A percentile compares a stretch with the other conserved stretches of the same genome.
These are phyloP conservation scores for Penicillium sp. DNA, from an alignment of 2,329 filamentous ascomycete genomes.

Conservation along the genomic window DNA sequence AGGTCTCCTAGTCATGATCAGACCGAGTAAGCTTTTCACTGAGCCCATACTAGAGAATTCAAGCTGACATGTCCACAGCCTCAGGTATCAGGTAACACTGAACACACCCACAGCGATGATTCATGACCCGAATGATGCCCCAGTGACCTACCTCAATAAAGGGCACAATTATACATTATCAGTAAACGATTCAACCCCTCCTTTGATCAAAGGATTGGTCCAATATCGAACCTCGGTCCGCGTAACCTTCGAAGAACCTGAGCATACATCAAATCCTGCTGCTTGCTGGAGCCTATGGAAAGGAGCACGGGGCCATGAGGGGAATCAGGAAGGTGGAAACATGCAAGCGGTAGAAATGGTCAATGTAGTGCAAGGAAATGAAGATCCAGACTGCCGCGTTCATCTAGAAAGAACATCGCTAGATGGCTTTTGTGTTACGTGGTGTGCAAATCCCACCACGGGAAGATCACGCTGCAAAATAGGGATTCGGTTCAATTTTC, in stretches of 20 bases:
- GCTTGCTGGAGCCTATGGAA: constrained; percentile 88
- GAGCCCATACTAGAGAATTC: neutral
- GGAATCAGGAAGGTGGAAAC: neutral
- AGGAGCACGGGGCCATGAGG: constrained; percentile 34
- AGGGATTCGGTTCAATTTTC: constrained; percentile 88
- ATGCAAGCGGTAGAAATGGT: neutral
- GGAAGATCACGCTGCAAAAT: constrained; percentile 70
- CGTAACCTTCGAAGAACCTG: constrained; percentile 88
- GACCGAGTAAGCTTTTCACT: neutral
- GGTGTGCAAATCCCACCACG: constrained; percentile 1
- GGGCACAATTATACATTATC: constrained; percentile 1
- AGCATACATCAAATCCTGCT: constrained; percentile 76
- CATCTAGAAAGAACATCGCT: constrained; percentile 4
- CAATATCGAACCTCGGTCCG: constrained; percentile 71
- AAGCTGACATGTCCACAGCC: neutral
- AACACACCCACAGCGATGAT: constrained; percentile 1
- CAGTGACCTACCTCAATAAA: constrained; percentile 10
- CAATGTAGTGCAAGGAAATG: neutral
- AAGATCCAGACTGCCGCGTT: neutral
- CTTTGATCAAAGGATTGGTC: neutral
- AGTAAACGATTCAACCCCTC: neutral
- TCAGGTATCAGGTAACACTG: neutral
- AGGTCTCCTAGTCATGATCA: neutral
- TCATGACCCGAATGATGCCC: neutral
- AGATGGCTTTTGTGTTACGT: constrained; percentile 14